Base-by-base conservation (phyloP, 768 basidiomycete species). In the Mycena capillaripes region DNA sequence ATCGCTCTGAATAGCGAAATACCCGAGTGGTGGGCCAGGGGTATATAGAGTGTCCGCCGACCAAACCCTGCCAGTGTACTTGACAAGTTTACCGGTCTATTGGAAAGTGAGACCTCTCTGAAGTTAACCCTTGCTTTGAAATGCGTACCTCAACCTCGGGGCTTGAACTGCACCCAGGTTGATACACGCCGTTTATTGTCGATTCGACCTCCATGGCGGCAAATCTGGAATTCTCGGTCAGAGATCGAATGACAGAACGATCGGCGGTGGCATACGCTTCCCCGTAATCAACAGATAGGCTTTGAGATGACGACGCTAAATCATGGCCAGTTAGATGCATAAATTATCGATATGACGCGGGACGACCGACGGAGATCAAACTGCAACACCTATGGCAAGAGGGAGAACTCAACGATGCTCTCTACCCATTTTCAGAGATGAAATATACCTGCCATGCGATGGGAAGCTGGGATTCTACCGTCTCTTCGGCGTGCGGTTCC, bases 361-460 rank as follows among this genome's bases (percentile, higher is more conserved):
- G 52, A 53, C 52, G 52, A 53, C 52, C n/a, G 52, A 53, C 52
- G 52, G 52, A 53, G 52, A 53, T 53, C 52, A 53, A 53, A 53
- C 52, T 53, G 52, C 52, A 53, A 53, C 52, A 53, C 52, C 52
- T 53, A 53, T 53, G 52, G n/a, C 52, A 29, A 25, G 52, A 53
- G 52, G 52, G 25, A 53, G 52, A 53, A 53, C 52, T 53, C 52
- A 53, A 25, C 11, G 25, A 53, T 53, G 11, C 52, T 53, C 52
- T 53, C 52, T 53, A 53, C 52, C n/a, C 52, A 53, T 53, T 53
- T 5, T 53, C 25, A 11, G 52, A 53, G 52, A 53, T 53, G 52
- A 53, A 30, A 53, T 23, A 25, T 53, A 53, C 52, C 52, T 53
- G 52, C 52, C 52, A 53, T 53, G 52, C 52, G 52, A 53, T 53